Percentiles rank a stretch among this genome's conserved stretches.
Evolutionary conservation across 495 filamentous ascomycete genomes (phyloP).

Genomic region (Lophium mytilinum): DNA sequence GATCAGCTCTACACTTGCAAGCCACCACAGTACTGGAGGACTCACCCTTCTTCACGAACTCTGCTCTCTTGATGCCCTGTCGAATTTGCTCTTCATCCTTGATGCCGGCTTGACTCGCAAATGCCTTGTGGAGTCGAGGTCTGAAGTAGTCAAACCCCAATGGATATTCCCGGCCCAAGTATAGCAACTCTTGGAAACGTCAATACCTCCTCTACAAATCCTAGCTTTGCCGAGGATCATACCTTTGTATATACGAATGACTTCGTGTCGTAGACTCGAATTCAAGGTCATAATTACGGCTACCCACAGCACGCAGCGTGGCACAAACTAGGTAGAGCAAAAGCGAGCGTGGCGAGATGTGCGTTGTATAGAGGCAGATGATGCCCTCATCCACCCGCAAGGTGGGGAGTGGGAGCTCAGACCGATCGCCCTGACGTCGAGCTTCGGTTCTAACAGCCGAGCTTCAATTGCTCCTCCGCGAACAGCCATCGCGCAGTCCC

Average conservation of each 20-base stretch:
- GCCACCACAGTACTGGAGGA: not conserved
- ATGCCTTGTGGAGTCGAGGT: conserved; percentile 73
- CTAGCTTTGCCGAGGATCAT: conserved; percentile 10
- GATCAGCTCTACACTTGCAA: conserved; percentile 1
- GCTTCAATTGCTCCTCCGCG: too few relatives aligned
- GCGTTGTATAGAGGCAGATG: too few relatives aligned
- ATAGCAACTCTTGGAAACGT: conserved; percentile 59
- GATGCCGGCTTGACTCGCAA: conserved; percentile 62
- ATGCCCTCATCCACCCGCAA: not conserved
- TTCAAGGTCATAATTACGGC: not conserved
- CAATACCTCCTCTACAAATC: conserved; percentile 3
- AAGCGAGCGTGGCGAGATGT: too few relatives aligned
- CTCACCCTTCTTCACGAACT: conserved; percentile 86
- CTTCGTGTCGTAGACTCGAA: conserved; percentile 58
- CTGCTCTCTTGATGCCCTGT: conserved; percentile 64
- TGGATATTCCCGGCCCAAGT: conserved; percentile 80
- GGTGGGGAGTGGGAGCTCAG: not conserved
- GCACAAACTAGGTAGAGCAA: too few relatives aligned
- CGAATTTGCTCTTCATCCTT: conserved; percentile 66
- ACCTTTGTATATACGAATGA: conserved; percentile 91
- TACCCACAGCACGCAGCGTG: not conserved
- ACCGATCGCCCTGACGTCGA: conserved; percentile 10
- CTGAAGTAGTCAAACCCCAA: conserved; percentile 79
- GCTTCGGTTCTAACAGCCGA: not conserved
- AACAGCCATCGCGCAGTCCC: too few relatives aligned